A percentile compares a stretch with the other conserved stretches of the same genome.
These are phyloP conservation scores for Galerina sulciceps DNA, from an alignment of 768 basidiomycete genomes.

Conservation along the genomic window DNA sequence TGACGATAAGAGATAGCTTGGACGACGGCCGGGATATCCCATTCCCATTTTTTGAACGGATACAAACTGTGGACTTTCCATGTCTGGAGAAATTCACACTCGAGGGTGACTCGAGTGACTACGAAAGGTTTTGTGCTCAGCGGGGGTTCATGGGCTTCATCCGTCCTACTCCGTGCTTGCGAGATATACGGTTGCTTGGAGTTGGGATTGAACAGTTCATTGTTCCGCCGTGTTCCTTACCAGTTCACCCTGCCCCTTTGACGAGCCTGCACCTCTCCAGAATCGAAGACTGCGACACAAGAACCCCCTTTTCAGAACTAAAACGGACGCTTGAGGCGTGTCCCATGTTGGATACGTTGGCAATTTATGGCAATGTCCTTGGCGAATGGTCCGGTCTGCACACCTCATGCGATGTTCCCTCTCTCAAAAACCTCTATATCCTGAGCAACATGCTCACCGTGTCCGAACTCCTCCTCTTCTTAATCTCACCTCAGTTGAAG, in stretches of 20 bases:
- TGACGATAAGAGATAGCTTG: constrained; percentile 2
- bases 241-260: not conserved
- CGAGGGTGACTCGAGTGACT: constrained; percentile 4
- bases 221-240: not conserved
- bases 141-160: not conserved
- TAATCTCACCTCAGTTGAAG: constrained; percentile 13
- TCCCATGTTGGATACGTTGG: constrained; percentile 5
- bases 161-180: not conserved
- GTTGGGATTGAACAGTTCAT: not conserved
- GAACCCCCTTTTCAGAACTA: constrained; percentile 8
- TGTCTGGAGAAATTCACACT: constrained; percentile 9
- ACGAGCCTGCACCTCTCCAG: constrained; percentile 13
- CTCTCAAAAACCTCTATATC: constrained; percentile 13
- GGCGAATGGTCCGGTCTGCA: not conserved
- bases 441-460: constrained; percentile 21
- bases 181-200: constrained; percentile 14
- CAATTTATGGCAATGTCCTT: constrained; percentile 20
- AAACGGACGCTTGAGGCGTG: constrained; percentile 5
- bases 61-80: constrained; percentile 3
- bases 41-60: not conserved
- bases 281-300: not conserved
- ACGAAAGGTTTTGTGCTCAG: not conserved
- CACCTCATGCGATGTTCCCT: constrained; percentile 1
- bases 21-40: not conserved
- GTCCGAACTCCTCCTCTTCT: constrained; percentile 19